Evolutionary conservation across 768 basidiomycete species (phyloP), one percentile per base, ranked within the genome.

Genomic region (Holtermannia corniformis): DNA sequence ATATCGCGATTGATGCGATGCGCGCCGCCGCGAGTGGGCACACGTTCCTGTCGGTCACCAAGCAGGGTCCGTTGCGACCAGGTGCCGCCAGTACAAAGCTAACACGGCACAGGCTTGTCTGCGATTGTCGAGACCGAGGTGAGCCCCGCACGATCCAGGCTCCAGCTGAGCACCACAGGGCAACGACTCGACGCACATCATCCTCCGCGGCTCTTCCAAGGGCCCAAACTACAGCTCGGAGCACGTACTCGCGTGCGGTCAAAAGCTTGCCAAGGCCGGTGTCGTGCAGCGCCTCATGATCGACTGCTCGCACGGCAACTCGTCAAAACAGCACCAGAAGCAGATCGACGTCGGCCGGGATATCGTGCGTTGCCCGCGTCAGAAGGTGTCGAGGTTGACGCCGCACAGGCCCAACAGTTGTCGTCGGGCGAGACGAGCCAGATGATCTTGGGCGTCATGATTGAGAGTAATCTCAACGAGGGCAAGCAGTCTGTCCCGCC

Each of bases 11-110:
- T 43, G 92, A 99, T 72, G 93, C 93, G 2, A 96, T 92, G 74
- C 81, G 91, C 28, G 87, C 93, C 14, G 92, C 95, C 16, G 80
- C 82, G 54, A 80, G 80, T 51, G 87, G 87, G 1, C 93, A 99
- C 72, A 88, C 91, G 54, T 99, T 99, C 81, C 78, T 99, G 16
- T 86, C 84, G 61, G 95, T 99, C 26, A 95, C 92, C 25, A 96
- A 97, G 75, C 91, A 95, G 73, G 93, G 93, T 12, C 72, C 20
- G 11, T 10, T n/a, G n/a, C n/a, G n/a, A n/a, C n/a, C n/a, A n/a
- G n/a, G n/a, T n/a, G n/a, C n/a, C n/a, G n/a, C n/a, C n/a, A n/a
- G n/a, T n/a, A n/a, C n/a, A n/a, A 14, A 44, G 43, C 16, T 37
- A n/a, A n/a, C n/a, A n/a, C n/a, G n/a, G n/a, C n/a, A n/a, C n/a